Base-by-base conservation (phyloP, 2,329 filamentous ascomycete genomes). In the Cryphonectria naterciae region DNA sequence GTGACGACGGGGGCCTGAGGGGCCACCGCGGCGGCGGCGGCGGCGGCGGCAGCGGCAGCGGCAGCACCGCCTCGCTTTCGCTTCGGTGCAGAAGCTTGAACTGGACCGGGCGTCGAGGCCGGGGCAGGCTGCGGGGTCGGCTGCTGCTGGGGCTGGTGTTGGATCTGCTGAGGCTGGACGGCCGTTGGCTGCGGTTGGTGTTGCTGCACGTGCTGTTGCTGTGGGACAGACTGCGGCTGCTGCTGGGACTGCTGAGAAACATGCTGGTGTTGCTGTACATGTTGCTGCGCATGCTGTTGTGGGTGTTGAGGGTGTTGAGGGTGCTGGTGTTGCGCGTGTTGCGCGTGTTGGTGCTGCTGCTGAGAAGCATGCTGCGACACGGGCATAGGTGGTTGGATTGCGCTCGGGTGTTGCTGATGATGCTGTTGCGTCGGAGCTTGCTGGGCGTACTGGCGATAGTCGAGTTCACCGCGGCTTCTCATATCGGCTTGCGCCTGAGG, bases 21-120 rank as follows among this genome's bases (percentile, higher is more conserved):
- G 67, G 73, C 67, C n/a, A 74, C 65, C n/a, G 76, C 39, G 22
- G 66, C 54, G 41, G 56, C 69, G 77, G 78, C 49, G 79, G 81
- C 37, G 81, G 77, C 56, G 75, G 77, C 63, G 68, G 77, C 73
- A 77, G 74, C 37, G 75, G 77, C 39, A 76, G 71, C 35, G 81
- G 81, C 28, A 82, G 81, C 78, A 84, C 85, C 70, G 11, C 49
- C 49, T 28, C 82, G 81, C 73, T 81, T 79, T 74, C 76, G 25
- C 73, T 74, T 8, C 78, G 71, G 28, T 13, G 63, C 41, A 32
- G 41, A 25, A 17, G 63, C 63, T 32, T 65, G 63, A 22, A n/a
- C 43, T 4, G 41, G 43, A 49, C 49, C 43, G 2, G 80, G 76
- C 49, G 77, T 75, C 4, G 78, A 74, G 37, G 76, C 72, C 41